These are phyloP conservation scores for Vinca minor DNA, from an alignment of 257 asterid genomes.

Conservation along the genomic window DNA sequence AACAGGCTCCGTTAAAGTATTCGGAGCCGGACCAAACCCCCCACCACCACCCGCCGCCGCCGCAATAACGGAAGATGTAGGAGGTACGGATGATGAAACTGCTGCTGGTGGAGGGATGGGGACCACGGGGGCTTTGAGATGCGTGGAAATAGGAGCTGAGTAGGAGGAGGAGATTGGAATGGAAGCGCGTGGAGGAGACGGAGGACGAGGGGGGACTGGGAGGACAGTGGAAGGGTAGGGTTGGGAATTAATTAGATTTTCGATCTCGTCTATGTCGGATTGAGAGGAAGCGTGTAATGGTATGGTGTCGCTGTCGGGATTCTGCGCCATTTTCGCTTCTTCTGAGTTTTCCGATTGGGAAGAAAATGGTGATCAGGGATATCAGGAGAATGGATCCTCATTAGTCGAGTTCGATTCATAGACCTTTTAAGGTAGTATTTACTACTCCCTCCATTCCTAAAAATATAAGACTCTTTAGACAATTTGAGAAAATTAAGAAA, in stretches of 20 bases:
- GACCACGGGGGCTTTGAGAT: slow-evolving; percentile 15
- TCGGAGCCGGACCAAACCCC: slow-evolving; percentile 69
- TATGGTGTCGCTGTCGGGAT: slow-evolving; percentile 43
- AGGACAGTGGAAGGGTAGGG: slow-evolving; percentile 60
- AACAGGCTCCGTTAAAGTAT: slow-evolving; percentile 86
- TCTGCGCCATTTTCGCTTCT: slow-evolving; percentile 50
- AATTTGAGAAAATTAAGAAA: no score
- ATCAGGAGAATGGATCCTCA: no score
- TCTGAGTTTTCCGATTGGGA: no score
- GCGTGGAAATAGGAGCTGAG: slow-evolving; percentile 13
- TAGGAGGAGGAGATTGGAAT: slow-evolving; percentile 48
- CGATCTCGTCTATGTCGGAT: slow-evolving; percentile 97
- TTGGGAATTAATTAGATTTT: slow-evolving; percentile 69
- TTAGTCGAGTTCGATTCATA: no score
- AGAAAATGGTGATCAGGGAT: slow-evolving; percentile 1
- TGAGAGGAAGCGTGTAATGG: slow-evolving; percentile 80
- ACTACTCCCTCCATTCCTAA: no score
- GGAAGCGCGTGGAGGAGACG: slow-evolving; percentile 74
- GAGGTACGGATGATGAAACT: slow-evolving; percentile 25
- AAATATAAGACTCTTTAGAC: no score
- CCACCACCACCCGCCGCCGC: no score
- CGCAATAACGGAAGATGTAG: no score
- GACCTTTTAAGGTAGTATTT: no score
- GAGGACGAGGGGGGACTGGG: slow-evolving; percentile 74
- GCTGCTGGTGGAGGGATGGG: no score